Evolutionary conservation across 2,329 filamentous ascomycete genomes (phyloP), one percentile per base, ranked within the genome.

Genomic region (Colletotrichum karsti): DNA sequence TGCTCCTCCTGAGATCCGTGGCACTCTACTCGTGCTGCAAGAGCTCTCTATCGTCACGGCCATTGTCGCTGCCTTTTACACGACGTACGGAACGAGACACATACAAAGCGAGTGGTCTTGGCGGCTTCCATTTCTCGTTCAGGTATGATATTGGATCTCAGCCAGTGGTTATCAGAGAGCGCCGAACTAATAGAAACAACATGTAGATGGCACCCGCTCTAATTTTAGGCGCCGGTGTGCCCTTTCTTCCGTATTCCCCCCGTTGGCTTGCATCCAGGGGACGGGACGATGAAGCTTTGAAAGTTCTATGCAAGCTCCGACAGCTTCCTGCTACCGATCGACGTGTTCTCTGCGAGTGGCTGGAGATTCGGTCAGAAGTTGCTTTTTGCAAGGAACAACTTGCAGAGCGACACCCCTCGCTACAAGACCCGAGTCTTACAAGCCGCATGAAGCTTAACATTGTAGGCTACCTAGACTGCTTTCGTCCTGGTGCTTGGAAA

Each of bases 1-100:
- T 12, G 13, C 33, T 7, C 51, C 51, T 9, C 51, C 51, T 0
- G 30, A 22, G 3, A 20, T 54, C 9, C 51, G 51, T 5, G 51
- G 51, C 12, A 74, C 78, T 3, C 73, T 82, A 9, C 78, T 87
- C 4, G 76, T 86, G 71, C 84, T 87, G 75, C 85, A 86, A 71
- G 76, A 78, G 2, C 81, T 87, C 71, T 84, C 80, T 4, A 77
- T 87, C 59, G 84, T 87, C 48, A 82, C 83, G 53, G 88, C 84
- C 4, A 83, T 82, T 62, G 81, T 87, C 5, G 76, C 86, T 24
- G 82, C 85, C 2, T 88, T 82, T 71, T 88, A 84, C 82, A 85
- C 85, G 33, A 85, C 84, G 0, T 89, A 87, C 63, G 86, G 81
- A 2, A 87, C 84, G 1, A 75, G 78, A 7, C 77, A 79, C 68